A percentile compares a stretch with the other conserved stretches of the same genome.
Conservation (phyloP, 2,329 filamentous ascomycete genomes). For the Pyrenophora seminiperda region DNA sequence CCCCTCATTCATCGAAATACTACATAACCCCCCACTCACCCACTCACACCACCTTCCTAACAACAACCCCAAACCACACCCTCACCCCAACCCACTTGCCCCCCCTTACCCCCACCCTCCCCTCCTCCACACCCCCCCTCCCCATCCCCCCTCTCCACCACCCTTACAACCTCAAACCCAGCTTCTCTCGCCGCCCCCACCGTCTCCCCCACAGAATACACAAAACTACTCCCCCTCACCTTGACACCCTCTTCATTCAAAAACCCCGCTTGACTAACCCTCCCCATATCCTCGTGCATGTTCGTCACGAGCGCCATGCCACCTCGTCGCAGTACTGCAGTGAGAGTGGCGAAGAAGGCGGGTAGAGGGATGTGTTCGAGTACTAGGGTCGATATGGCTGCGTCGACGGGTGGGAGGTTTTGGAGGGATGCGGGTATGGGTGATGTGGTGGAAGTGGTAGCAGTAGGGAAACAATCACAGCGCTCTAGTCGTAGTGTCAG, state of each 20-base stretch:
- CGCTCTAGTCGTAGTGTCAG: slow-evolving; percentile 25
- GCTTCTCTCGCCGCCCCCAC: slow-evolving; percentile 52
- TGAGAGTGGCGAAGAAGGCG: slow-evolving; percentile 56
- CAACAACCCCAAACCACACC: slow-evolving; percentile 48
- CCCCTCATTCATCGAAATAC: too few relatives aligned
- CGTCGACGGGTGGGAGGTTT: slow-evolving; percentile 43
- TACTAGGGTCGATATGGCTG: slow-evolving; percentile 66
- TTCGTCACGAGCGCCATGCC: slow-evolving; percentile 66
- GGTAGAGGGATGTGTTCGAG: slow-evolving; percentile 65
- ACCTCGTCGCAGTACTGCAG: slow-evolving; percentile 50
- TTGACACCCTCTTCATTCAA: slow-evolving; percentile 59
- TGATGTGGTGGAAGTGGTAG: slow-evolving; percentile 15
- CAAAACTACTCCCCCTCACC: slow-evolving; percentile 64
- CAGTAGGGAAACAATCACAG: slow-evolving; percentile 40
- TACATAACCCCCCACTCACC: too few relatives aligned
- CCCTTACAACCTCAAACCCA: slow-evolving; percentile 39
- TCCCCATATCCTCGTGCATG: slow-evolving; percentile 70
- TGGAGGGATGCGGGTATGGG: slow-evolving; percentile 4
- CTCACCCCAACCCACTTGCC: slow-evolving; percentile 49
- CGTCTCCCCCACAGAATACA: slow-evolving; percentile 59
- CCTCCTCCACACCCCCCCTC: slow-evolving; percentile 36
- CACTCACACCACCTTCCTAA: slow-evolving; percentile 22
- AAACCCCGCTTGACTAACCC: slow-evolving; percentile 65
- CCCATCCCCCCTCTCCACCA: slow-evolving; percentile 40
- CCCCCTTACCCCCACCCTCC: slow-evolving; percentile 42